Conservation (phyloP, 305 asterid species). For the Solanum chacoense region DNA sequence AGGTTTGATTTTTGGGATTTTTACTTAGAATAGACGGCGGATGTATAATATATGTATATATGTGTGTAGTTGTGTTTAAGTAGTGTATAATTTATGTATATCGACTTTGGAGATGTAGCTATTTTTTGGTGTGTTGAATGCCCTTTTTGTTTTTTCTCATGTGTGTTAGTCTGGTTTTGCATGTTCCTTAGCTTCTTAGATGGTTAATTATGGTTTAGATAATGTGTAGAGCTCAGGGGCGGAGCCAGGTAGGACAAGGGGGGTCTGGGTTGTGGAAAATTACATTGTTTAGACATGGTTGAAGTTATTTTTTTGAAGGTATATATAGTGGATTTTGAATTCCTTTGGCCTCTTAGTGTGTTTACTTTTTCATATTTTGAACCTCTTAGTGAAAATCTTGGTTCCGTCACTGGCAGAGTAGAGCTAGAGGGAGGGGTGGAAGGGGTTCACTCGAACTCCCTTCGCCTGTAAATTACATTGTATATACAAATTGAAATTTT, state of each 20-base stretch:
- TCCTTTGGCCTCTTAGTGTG: not conserved
- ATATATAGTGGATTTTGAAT: not conserved
- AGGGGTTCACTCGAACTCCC: not conserved
- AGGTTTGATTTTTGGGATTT: conserved; percentile 9
- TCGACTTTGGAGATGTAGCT: not conserved
- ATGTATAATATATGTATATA: not conserved
- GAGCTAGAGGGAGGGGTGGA: not conserved
- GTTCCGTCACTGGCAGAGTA: not conserved
- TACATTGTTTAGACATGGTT: not conserved
- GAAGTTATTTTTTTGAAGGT: not conserved
- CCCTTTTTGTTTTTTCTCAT: not conserved
- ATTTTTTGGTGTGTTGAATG: not conserved
- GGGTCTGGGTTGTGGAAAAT: not conserved
- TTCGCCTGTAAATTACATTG: not conserved
- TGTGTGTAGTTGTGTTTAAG: not conserved
- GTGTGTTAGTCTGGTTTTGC: not conserved
- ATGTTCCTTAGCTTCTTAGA: not conserved
- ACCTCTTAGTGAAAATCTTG: not conserved
- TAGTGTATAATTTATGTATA: not conserved
- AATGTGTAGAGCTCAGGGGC: not conserved
- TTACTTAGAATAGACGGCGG: not conserved
- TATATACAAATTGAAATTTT: not conserved
- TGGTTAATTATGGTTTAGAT: not conserved
- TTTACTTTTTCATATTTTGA: not conserved
- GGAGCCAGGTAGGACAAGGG: not conserved